Percentiles rank a stretch among this genome's conserved stretches.
Conservation (phyloP, 768 basidiomycete genomes). For the Russula compacta region DNA sequence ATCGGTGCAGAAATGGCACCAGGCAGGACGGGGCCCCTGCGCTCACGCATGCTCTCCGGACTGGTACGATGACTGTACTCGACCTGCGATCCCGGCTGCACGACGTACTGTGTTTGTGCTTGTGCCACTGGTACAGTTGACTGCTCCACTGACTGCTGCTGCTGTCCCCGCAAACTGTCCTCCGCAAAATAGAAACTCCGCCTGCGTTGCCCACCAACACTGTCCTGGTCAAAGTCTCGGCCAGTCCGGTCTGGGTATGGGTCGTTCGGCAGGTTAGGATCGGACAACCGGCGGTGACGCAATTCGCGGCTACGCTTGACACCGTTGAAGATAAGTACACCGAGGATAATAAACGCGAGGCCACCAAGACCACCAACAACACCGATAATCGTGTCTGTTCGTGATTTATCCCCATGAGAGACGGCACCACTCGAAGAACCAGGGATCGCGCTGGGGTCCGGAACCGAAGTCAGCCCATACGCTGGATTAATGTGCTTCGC, state of each 20-base stretch:
- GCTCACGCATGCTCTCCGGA: constrained; percentile 41
- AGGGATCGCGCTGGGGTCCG: constrained; percentile 28
- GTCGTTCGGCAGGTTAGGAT: constrained; percentile 35
- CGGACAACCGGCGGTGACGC: constrained; percentile 64
- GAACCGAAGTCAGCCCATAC: constrained; percentile 44
- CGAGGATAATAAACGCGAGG: constrained; percentile 62
- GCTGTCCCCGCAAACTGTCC: constrained; percentile 50
- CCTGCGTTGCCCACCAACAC: constrained; percentile 60
- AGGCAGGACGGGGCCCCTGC: constrained; percentile 45
- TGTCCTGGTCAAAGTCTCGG: constrained; percentile 72
- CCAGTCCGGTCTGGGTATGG: constrained; percentile 42
- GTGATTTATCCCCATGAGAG: constrained; percentile 33
- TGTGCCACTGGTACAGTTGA: not conserved
- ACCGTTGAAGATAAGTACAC: constrained; percentile 62
- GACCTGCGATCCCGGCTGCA: constrained; percentile 24
- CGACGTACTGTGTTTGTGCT: constrained; percentile 36
- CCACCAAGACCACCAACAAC: constrained; percentile 78
- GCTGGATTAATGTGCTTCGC: constrained; percentile 64
- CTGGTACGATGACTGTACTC: constrained; percentile 29
- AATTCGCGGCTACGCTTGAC: constrained; percentile 57
- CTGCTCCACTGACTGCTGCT: not conserved
- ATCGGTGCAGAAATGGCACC: constrained; percentile 66
- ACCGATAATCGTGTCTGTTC: constrained; percentile 85
- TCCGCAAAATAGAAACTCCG: constrained; percentile 84
- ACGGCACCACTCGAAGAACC: constrained; percentile 17